These are phyloP conservation scores for Venturia effusa DNA, from an alignment of 2,329 filamentous ascomycete genomes.

Conservation along the genomic window DNA sequence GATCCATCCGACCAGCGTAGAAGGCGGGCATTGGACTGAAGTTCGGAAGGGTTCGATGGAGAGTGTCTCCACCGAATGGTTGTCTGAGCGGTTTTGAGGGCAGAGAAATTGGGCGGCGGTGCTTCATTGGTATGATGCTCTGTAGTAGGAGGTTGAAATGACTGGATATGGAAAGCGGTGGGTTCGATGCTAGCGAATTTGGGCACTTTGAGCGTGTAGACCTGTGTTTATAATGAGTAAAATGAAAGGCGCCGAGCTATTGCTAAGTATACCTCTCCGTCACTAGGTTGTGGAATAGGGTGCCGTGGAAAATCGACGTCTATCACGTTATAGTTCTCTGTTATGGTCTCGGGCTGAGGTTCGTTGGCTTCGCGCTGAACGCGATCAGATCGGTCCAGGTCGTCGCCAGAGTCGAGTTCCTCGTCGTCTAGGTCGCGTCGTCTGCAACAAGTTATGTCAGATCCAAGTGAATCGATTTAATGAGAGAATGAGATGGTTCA, in stretches of 20 bases:
- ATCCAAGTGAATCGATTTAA: neutral
- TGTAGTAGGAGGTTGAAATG: constrained; percentile 53
- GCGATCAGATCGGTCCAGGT: constrained; percentile 53
- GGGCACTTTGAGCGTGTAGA: constrained; percentile 61
- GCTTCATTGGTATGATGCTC: constrained; percentile 41
- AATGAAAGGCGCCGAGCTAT: neutral
- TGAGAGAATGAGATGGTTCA: neutral
- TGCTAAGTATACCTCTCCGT: constrained; percentile 48
- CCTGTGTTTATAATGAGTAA: constrained; percentile 32
- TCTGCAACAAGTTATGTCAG: neutral
- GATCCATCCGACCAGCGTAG: constrained; percentile 74
- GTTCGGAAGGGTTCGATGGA: constrained; percentile 48
- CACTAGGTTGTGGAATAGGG: constrained; percentile 56
- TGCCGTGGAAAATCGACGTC: constrained; percentile 58
- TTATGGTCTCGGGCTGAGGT: constrained; percentile 32
- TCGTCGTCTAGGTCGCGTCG: constrained; percentile 48
- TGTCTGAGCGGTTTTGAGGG: constrained; percentile 54
- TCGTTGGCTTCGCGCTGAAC: constrained; percentile 32
- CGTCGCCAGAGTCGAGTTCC: constrained; percentile 52
- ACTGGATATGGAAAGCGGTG: constrained; percentile 53
- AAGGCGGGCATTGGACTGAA: constrained; percentile 66
- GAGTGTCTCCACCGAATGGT: constrained; percentile 62
- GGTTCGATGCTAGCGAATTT: constrained; percentile 62
- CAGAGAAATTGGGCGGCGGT: constrained; percentile 40
- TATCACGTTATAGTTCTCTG: constrained; percentile 38